Base-by-base conservation (phyloP, 352 stramenopile species). In the Phytophthora kernoviae region DNA sequence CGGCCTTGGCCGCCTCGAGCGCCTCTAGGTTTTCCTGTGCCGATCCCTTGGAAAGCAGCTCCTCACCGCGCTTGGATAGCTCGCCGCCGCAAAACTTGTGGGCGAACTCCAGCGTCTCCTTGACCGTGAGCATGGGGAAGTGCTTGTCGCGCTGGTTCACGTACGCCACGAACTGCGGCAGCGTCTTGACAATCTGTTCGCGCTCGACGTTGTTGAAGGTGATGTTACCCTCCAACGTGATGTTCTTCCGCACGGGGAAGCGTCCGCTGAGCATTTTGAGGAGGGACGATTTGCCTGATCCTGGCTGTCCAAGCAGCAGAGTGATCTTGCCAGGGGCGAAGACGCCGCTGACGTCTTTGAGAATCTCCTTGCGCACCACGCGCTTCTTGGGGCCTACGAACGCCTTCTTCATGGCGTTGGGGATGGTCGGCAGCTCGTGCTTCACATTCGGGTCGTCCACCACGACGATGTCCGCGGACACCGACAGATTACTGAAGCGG, bases 21-120 rank as follows among this genome's bases (percentile, higher is more conserved):
- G 62, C 67, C 40, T 62, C 20, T 1, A 47, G 54, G 34, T 73
- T 77, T 37, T 77, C 58, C 24, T 76, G 47, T 5, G 44, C 34
- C 76, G 73, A 45, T 77, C 49, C 60, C 7, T 67, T 58, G 12
- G 37, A 57, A 8, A 76, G 45, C 39, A 75, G 24, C 42, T 75
- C 56, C 21, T 70, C 46, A 2, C 53, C 58, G 10, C 54, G 55
- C 22, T 54, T 46, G 6, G 52, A 42, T 4, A 73, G 33, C 27
- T 74, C 46, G 21, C 66, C 56, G 3, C 63, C 66, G 43, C 51
- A 75, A 54, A 63, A 79, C 21, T 47, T 44, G 57, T 79, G 55
- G n/a, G 79, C 71, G 49, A 84, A 88, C 47, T 75, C 46, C 2
- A 88, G 63, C 22, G 78, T 88, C 57, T 88, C 78, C 47, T 75